A percentile compares a stretch with the other conserved stretches of the same genome.
These are phyloP conservation scores for Wickerhamomyces tratensis DNA, from an alignment of 805 yeast species.

Conservation along the genomic window DNA sequence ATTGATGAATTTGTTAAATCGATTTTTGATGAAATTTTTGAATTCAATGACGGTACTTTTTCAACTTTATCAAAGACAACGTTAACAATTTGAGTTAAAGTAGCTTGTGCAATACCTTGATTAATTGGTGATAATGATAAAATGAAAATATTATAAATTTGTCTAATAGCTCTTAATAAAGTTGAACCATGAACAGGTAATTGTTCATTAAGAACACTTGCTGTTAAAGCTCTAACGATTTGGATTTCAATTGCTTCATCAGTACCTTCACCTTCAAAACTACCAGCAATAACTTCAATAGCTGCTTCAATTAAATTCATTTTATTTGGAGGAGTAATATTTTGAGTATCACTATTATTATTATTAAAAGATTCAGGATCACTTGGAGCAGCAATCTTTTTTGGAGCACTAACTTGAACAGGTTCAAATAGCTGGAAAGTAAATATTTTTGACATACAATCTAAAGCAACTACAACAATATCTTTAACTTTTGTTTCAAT, in stretches of 20 bases:
- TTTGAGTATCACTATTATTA: slow-evolving; percentile 24
- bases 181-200: slow-evolving; percentile 87
- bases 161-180: slow-evolving; percentile 82
- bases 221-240: slow-evolving; percentile 83
- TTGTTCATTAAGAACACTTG: slow-evolving; percentile 73
- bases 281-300: slow-evolving; percentile 71
- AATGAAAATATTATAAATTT: slow-evolving; percentile 86
- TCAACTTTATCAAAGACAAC: slow-evolving; percentile 73
- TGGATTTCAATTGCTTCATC: slow-evolving; percentile 86
- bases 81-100: slow-evolving; percentile 81
- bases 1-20: slow-evolving; percentile 2
- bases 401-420: slow-evolving; percentile 37
- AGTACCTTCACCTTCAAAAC: slow-evolving; percentile 89
- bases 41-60: slow-evolving; percentile 15
- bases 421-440: slow-evolving; percentile 74
- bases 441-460: slow-evolving; percentile 78
- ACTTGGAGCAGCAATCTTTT: slow-evolving; percentile 19
- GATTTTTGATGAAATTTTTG: slow-evolving; percentile 6
- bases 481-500: slow-evolving; percentile 62
- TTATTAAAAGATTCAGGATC: slow-evolving; percentile 11
- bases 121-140: slow-evolving; percentile 72
- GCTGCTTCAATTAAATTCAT: slow-evolving; percentile 68
- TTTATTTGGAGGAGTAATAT: slow-evolving; percentile 43
- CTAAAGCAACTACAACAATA: slow-evolving; percentile 67
- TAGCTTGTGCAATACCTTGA: slow-evolving; percentile 93